Evolutionary conservation across 805 yeast genomes (phyloP).

Genomic region (Pichia deserticola): DNA sequence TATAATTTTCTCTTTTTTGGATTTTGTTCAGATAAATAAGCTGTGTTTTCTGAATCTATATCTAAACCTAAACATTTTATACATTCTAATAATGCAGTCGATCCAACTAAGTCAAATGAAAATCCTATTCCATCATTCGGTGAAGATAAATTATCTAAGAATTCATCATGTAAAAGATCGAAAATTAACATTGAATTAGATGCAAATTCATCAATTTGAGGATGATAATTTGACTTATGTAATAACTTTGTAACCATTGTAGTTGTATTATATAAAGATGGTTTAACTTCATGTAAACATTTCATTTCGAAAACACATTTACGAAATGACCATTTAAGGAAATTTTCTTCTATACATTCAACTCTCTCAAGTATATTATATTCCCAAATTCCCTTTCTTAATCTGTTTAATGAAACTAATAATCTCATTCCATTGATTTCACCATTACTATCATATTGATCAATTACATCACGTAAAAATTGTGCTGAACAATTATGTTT

Average conservation of each 20-base stretch:
- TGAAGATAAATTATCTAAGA: neutral
- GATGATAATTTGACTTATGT: conserved; percentile 4
- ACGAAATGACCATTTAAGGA: conserved; percentile 6
- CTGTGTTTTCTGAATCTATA: conserved; percentile 1
- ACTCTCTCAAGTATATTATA: conserved; percentile 6
- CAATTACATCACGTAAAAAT: conserved; percentile 7
- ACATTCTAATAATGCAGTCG: conserved; percentile 1
- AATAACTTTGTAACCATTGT: conserved; percentile 6
- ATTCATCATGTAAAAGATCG: conserved; percentile 9
- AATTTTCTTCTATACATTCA: conserved; percentile 8
- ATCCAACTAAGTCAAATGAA: conserved; percentile 1
- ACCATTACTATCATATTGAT: conserved; percentile 8
- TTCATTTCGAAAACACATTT: conserved; percentile 11
- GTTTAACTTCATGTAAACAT: conserved; percentile 8
- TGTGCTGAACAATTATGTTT: conserved; percentile 7
- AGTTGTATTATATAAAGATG: conserved; percentile 1
- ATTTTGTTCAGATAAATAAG: neutral
- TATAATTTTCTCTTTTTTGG: neutral
- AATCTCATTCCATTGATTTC: conserved; percentile 5
- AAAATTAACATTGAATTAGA: conserved; percentile 8
- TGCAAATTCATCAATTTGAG: conserved; percentile 3
- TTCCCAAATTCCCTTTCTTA: conserved; percentile 9
- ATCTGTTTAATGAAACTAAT: conserved; percentile 5
- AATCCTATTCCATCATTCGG: conserved; percentile 1
- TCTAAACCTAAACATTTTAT: conserved; percentile 7